A percentile compares a stretch with the other conserved stretches of the same genome.
Conservation (phyloP, 495 filamentous ascomycete genomes). For the Lasiosphaeria miniovina region DNA sequence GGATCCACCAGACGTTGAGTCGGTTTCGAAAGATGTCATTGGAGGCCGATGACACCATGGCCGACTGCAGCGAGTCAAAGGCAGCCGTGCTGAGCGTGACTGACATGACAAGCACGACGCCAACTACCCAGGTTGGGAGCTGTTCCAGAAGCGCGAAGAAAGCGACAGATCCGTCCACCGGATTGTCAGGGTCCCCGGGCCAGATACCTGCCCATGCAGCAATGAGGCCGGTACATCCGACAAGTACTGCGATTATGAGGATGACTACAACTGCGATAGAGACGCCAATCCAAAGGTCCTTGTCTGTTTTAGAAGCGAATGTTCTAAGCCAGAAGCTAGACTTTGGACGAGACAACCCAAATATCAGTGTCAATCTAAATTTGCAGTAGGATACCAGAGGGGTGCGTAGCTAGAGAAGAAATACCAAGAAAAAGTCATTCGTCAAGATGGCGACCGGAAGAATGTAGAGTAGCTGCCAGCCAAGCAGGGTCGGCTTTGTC, state of each 20-base stretch:
- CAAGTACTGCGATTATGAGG: slow-evolving; percentile 61
- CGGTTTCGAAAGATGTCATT: slow-evolving; percentile 78
- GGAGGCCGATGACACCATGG: slow-evolving; percentile 71
- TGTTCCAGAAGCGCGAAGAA: slow-evolving; percentile 70
- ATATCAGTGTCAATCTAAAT: background rate
- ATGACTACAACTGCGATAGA: slow-evolving; percentile 59
- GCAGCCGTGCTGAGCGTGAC: slow-evolving; percentile 68
- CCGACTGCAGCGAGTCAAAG: slow-evolving; percentile 71
- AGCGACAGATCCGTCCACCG: slow-evolving; percentile 58
- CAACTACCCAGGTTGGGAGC: slow-evolving; percentile 70
- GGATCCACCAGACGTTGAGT: slow-evolving; percentile 66
- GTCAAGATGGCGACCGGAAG: slow-evolving; percentile 71
- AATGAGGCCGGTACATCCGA: slow-evolving; percentile 65
- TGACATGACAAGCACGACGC: slow-evolving; percentile 72
- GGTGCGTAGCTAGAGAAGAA: background rate
- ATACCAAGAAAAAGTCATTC: slow-evolving; percentile 69
- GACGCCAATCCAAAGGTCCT: slow-evolving; percentile 68
- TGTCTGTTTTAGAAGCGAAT: slow-evolving; percentile 75
- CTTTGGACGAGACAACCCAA: slow-evolving; percentile 6
- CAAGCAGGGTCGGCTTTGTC: slow-evolving; percentile 57
- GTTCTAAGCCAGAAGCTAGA: slow-evolving; percentile 77
- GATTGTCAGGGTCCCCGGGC: slow-evolving; percentile 50
- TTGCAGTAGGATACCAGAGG: background rate
- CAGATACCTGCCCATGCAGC: slow-evolving; percentile 70
- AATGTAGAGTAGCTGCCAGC: slow-evolving; percentile 77